Conservation (phyloP, 306 rosid genomes). For the Castanopsis chinensis region DNA sequence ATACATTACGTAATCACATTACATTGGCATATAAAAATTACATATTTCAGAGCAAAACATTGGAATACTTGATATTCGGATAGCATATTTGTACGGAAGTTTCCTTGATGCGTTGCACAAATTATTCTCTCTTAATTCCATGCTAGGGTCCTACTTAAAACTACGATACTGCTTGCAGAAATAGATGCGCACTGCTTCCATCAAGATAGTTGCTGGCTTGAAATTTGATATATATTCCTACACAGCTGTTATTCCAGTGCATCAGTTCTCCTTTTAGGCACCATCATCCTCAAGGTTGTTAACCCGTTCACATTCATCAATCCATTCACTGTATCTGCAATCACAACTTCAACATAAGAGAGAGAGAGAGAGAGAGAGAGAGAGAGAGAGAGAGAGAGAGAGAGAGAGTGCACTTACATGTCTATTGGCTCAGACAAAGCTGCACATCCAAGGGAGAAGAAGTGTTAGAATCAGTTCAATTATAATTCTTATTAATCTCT, state of each 20-base stretch:
- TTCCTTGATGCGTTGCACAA: neutral
- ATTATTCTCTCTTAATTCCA: constrained; percentile 9
- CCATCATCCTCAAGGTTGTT: constrained; percentile 76
- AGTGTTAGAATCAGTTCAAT: neutral
- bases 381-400: neutral
- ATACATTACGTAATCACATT: neutral
- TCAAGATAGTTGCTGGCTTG: constrained; percentile 12
- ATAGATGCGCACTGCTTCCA: constrained; percentile 10
- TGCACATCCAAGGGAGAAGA: constrained; percentile 31
- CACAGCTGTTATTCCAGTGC: neutral
- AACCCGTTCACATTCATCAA: constrained; percentile 90
- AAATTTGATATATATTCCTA: neutral
- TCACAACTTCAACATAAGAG: neutral
- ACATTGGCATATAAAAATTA: neutral
- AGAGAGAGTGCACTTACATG: constrained; percentile 51
- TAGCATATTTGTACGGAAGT: neutral
- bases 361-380: neutral
- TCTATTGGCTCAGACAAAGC: constrained; percentile 85
- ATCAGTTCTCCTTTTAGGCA: constrained; percentile 30
- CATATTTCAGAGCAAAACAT: neutral
- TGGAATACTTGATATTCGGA: neutral
- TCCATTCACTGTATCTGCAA: constrained; percentile 95
- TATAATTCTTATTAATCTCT: neutral
- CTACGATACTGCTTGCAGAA: constrained; percentile 10
- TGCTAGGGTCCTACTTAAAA: neutral